Evolutionary conservation across 1,139 yeast genomes (phyloP).

Genomic region (Taphrina flavorubra): DNA sequence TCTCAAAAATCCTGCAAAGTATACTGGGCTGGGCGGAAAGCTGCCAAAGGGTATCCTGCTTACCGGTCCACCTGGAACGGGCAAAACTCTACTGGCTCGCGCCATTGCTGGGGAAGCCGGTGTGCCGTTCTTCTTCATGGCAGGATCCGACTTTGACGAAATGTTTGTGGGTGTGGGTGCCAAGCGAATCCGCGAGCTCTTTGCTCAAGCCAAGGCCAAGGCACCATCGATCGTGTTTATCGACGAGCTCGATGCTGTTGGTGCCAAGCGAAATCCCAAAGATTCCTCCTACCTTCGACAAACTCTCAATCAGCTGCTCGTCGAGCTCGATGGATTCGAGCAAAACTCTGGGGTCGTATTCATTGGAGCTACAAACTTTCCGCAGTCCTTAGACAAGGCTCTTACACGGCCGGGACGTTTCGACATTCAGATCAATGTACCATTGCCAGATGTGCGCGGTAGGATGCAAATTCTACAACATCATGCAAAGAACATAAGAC

Average conservation of each 20-base stretch:
- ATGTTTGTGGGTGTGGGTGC: constrained; percentile 99
- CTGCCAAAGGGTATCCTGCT: constrained; percentile 94
- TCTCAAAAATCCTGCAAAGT: constrained; percentile 91
- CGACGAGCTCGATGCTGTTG: constrained; percentile 97
- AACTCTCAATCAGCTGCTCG: constrained; percentile 91
- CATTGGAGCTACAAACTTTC: constrained; percentile 98
- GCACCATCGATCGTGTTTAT: constrained; percentile 97
- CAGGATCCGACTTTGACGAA: constrained; percentile 98
- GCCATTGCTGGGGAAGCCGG: constrained; percentile 99
- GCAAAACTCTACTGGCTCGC: constrained; percentile 94
- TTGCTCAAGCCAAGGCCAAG: constrained; percentile 88
- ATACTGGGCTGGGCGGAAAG: constrained; percentile 95
- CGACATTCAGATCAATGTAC: constrained; percentile 93
- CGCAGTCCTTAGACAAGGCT: constrained; percentile 95
- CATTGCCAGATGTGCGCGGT: constrained; percentile 96
- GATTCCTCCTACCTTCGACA: constrained; percentile 98
- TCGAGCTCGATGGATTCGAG: constrained; percentile 80
- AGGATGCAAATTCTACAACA: constrained; percentile 89
- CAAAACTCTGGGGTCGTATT: constrained; percentile 63
- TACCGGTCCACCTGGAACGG: constrained; percentile 99
- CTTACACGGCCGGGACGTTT: constrained; percentile 98
- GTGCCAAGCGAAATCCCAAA: constrained; percentile 95
- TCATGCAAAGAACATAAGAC: constrained; percentile 89
- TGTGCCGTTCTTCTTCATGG: constrained; percentile 97
- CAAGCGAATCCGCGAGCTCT: constrained; percentile 91